Percentiles rank a stretch among this genome's conserved stretches.
These are phyloP conservation scores for Tilletia caries DNA, from an alignment of 1,284 basidiomycete species.

Conservation along the genomic window DNA sequence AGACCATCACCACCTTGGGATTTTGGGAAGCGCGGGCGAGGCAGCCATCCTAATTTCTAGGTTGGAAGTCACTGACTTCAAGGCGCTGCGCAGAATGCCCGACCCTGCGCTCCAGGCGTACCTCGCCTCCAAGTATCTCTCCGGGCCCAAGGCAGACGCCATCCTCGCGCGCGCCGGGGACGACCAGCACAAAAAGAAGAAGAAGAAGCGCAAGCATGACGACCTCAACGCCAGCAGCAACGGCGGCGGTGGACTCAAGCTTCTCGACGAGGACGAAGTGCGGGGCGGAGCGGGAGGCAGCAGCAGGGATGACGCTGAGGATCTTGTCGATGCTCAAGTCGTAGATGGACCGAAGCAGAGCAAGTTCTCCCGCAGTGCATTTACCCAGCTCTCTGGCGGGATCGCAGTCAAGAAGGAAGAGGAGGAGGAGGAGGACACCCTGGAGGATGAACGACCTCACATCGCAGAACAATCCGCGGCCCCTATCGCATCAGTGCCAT, in stretches of 20 bases:
- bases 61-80: too few relatives aligned
- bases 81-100: too few relatives aligned
- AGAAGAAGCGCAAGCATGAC: slow-evolving; percentile 68
- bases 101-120: slow-evolving; percentile 57
- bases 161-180: slow-evolving; percentile 69
- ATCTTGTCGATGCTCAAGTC: slow-evolving; percentile 24
- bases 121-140: slow-evolving; percentile 73
- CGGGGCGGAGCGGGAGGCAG: slow-evolving; percentile 21
- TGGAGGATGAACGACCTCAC: slow-evolving; percentile 17
- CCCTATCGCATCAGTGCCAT: not conserved
- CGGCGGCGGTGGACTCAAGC: slow-evolving; percentile 25
- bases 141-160: slow-evolving; percentile 91
- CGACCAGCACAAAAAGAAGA: slow-evolving; percentile 67
- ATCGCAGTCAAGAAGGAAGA: slow-evolving; percentile 13
- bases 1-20: too few relatives aligned
- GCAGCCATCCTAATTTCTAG: too few relatives aligned
- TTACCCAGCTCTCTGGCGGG: not conserved
- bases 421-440: not conserved
- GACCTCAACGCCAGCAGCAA: not conserved
- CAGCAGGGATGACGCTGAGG: slow-evolving; percentile 28
- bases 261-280: slow-evolving; percentile 38
- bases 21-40: too few relatives aligned
- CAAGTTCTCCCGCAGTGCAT: slow-evolving; percentile 19
- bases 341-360: slow-evolving; percentile 14
- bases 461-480: not conserved